phyloP scores from a whole-genome alignment of 805 yeast genomes.

The Candida pseudofarinosa region DNA sequence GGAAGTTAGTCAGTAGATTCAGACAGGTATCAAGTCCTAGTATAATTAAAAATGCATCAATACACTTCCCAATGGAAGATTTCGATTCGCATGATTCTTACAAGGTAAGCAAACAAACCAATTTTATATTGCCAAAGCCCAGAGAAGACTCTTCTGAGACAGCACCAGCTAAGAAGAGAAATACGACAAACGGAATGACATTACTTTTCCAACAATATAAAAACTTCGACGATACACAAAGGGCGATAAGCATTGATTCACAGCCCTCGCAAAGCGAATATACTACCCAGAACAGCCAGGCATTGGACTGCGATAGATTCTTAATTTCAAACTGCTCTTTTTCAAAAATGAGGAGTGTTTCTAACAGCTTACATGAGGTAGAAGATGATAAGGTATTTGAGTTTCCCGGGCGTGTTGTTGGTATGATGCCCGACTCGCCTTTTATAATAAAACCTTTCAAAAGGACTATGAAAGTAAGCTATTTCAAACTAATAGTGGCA shows the following conservation, averaged over 20 bases:
- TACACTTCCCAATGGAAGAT: not conserved
- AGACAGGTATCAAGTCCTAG: not conserved
- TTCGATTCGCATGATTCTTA: not conserved
- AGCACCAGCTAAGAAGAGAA: not conserved
- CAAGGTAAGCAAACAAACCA: not conserved
- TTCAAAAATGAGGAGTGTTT: conserved; percentile 5
- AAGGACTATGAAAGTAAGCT: conserved; percentile 23
- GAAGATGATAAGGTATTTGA: conserved; percentile 12
- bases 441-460: conserved; percentile 26
- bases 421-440: conserved; percentile 14
- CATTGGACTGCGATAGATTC: conserved; percentile 1
- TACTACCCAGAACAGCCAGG: not conserved
- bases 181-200: conserved; percentile 2
- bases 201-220: conserved; percentile 7
- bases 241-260: conserved; percentile 3
- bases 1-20: not conserved
- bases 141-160: not conserved
- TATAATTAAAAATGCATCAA: not conserved
- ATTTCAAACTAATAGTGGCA: conserved; percentile 18
- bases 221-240: conserved; percentile 7
- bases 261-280: not conserved
- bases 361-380: conserved; percentile 9
- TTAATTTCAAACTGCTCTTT: conserved; percentile 4
- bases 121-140: not conserved
- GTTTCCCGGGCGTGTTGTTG: conserved; percentile 14